A percentile compares a stretch with the other conserved stretches of the same genome.
Evolutionary conservation across 1,139 yeast species (phyloP).

Genomic region (Geotrichum candidum): DNA sequence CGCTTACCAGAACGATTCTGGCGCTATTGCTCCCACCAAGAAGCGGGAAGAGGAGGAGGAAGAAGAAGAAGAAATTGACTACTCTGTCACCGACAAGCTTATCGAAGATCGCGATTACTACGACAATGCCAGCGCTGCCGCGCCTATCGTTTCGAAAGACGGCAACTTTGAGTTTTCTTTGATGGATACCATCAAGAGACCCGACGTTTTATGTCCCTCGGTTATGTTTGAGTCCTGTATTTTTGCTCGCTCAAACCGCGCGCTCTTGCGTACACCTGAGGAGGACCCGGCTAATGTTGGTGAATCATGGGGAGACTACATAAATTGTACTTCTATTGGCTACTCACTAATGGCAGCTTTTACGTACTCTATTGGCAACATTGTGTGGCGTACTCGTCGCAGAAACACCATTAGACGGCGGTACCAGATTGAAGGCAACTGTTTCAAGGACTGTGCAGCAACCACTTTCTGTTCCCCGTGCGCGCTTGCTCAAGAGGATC

Average conservation of each 20-base stretch:
- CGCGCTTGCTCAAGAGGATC: slow-evolving; percentile 11
- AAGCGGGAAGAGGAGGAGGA: not conserved
- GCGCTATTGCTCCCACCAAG: not conserved
- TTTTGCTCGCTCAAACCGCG: not conserved
- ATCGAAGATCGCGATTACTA: not conserved
- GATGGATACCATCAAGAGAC: not conserved
- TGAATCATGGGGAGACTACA: not conserved
- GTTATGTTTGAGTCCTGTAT: not conserved
- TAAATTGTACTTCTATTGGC: not conserved
- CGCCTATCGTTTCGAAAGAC: not conserved
- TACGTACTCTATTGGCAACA: slow-evolving; percentile 1
- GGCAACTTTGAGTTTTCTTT: not conserved
- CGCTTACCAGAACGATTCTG: not conserved
- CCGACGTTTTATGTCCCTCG: not conserved
- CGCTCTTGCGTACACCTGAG: not conserved
- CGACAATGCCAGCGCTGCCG: not conserved
- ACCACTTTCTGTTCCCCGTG: slow-evolving; percentile 7
- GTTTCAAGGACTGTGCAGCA: not conserved
- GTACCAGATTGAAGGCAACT: slow-evolving; percentile 9
- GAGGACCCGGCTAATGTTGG: not conserved
- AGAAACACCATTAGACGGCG: not conserved
- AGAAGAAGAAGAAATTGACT: not conserved
- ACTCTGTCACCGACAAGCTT: not conserved
- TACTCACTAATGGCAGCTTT: not conserved
- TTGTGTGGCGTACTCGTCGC: not conserved